These are phyloP conservation scores for Babesia gibsoni DNA, from an alignment of 169 alveolate genomes.

Conservation along the genomic window DNA sequence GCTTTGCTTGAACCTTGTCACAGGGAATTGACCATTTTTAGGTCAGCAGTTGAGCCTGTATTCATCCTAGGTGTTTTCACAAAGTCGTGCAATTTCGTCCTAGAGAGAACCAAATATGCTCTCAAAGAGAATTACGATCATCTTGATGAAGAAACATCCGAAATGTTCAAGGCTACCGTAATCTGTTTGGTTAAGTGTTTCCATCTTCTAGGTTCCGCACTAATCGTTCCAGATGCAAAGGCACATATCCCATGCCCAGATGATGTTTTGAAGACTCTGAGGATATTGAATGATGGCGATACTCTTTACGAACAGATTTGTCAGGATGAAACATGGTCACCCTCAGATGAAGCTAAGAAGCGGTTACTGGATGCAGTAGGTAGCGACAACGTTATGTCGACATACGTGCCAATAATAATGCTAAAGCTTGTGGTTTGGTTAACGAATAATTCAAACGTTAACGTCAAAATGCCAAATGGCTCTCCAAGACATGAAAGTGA, in stretches of 20 bases:
- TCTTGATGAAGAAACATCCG: not conserved
- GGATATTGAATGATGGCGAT: not conserved
- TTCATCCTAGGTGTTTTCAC: slow-evolving; percentile 58
- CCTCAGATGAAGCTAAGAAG: not conserved
- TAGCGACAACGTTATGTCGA: slow-evolving; percentile 6
- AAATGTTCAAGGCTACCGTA: slow-evolving; percentile 4
- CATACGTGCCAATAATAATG: slow-evolving; percentile 18
- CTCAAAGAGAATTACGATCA: not conserved
- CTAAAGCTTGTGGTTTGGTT: slow-evolving; percentile 33
- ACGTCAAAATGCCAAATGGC: not conserved
- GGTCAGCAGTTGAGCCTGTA: slow-evolving; percentile 16
- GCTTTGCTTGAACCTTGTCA: slow-evolving; percentile 50
- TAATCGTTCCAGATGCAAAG: slow-evolving; percentile 10
- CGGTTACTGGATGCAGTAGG: not conserved
- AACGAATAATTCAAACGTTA: slow-evolving; percentile 5
- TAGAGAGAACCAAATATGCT: slow-evolving; percentile 5
- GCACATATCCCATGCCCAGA: slow-evolving; percentile 25
- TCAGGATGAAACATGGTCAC: not conserved
- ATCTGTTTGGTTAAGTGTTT: slow-evolving; percentile 4
- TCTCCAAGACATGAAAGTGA: not conserved
- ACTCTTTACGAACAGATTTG: not conserved
- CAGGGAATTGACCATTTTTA: slow-evolving; percentile 26
- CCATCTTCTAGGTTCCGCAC: not conserved
- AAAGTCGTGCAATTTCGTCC: slow-evolving; percentile 1
- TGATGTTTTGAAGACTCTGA: slow-evolving; percentile 14